phyloP scores from a whole-genome alignment of 1,284 basidiomycete species.

The Pholiota adiposa region DNA sequence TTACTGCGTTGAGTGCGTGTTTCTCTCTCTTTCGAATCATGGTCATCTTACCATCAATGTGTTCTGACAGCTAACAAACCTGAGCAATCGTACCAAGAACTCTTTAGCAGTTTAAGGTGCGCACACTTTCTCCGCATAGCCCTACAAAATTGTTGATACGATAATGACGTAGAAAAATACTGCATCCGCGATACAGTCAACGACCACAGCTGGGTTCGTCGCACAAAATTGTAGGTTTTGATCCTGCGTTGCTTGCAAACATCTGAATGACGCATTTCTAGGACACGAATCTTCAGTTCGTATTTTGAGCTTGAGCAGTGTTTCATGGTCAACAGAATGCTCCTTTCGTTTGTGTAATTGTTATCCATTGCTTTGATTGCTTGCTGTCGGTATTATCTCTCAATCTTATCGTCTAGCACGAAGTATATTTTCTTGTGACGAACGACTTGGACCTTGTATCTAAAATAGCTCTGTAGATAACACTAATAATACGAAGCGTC shows the following conservation, averaged over 20 bases:
- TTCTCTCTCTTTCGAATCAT: constrained; percentile 7
- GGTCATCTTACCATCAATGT: not conserved
- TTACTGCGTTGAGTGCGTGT: constrained; percentile 49
- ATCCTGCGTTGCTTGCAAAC: not conserved
- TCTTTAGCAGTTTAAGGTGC: constrained; percentile 71
- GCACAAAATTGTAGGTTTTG: constrained; percentile 63
- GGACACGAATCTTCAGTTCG: constrained; percentile 36
- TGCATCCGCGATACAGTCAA: constrained; percentile 73
- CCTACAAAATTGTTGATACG: not conserved
- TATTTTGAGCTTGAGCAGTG: constrained; percentile 24
- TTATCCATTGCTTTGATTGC: too few species aligned
- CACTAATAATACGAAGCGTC: not conserved
- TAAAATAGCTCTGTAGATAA: not conserved
- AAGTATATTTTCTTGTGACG: not conserved
- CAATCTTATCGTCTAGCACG: not conserved
- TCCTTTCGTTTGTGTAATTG: not conserved
- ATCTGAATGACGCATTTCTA: constrained; percentile 9
- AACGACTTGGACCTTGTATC: not conserved
- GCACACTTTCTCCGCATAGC: constrained; percentile 10
- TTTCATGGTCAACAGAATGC: not conserved
- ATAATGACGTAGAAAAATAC: constrained; percentile 42
- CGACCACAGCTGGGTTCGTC: constrained; percentile 81
- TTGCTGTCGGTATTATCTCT: not conserved
- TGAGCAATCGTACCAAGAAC: constrained; percentile 73
- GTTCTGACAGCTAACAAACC: constrained; percentile 55